Percentiles rank a stretch among this genome's conserved stretches.
Conservation (phyloP, 164 flowering plant species). For the Paratinospora sagittata region DNA sequence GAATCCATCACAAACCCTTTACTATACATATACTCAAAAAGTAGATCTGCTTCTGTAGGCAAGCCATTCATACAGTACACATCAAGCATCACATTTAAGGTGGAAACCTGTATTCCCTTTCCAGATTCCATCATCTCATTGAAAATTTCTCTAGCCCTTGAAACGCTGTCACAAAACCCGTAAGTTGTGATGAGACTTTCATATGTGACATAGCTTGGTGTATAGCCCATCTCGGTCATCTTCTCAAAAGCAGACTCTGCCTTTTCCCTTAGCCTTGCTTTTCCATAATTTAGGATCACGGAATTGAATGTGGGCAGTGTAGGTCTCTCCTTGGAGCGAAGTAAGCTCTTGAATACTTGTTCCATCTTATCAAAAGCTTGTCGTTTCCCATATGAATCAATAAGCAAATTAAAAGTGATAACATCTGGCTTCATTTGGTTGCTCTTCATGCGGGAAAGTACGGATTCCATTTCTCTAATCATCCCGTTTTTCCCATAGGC, state of each 20-base stretch:
- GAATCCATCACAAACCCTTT: slow-evolving; percentile 40
- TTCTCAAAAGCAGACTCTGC: slow-evolving; percentile 53
- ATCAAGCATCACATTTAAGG: slow-evolving; percentile 85
- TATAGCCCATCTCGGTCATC: slow-evolving; percentile 57
- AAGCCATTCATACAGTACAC: slow-evolving; percentile 77
- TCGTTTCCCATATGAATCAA: slow-evolving; percentile 87
- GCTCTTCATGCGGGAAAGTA: slow-evolving; percentile 73
- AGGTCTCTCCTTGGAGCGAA: slow-evolving; percentile 75
- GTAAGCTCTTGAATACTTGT: slow-evolving; percentile 75
- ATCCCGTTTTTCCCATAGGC: slow-evolving; percentile 91
- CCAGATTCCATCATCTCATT: slow-evolving; percentile 44
- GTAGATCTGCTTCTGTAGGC: slow-evolving; percentile 60
- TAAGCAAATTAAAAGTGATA: slow-evolving; percentile 77
- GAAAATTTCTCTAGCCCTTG: slow-evolving; percentile 69
- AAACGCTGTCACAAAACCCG: slow-evolving; percentile 70
- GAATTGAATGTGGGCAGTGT: slow-evolving; percentile 90
- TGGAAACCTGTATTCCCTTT: slow-evolving; percentile 58
- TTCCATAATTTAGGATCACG: slow-evolving; percentile 88
- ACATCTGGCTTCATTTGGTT: slow-evolving; percentile 72
- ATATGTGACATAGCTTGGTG: slow-evolving; percentile 70
- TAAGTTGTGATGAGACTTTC: slow-evolving; percentile 77
- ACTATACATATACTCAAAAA: slow-evolving; percentile 41
- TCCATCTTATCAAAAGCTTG: slow-evolving; percentile 95
- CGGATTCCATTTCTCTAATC: slow-evolving; percentile 83
- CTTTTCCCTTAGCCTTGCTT: slow-evolving; percentile 75